Conservation (phyloP, 495 filamentous ascomycete species). For the Aspergillus cavernicola region DNA sequence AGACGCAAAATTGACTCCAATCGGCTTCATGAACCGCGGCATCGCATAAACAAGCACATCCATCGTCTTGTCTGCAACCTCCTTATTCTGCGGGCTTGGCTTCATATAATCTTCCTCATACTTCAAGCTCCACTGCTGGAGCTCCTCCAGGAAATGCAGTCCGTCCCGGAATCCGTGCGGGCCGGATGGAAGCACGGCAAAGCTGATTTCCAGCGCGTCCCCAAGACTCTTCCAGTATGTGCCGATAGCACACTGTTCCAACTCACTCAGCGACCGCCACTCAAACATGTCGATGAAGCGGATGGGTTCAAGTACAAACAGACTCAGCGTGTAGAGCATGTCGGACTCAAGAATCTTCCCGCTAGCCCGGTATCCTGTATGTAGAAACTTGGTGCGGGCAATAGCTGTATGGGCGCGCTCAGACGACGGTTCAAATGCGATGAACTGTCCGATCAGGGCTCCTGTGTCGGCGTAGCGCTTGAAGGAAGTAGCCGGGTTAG, state of each 20-base stretch:
- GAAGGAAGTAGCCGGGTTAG: conserved; percentile 43
- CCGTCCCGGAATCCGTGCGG: conserved; percentile 51
- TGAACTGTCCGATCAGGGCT: conserved; percentile 54
- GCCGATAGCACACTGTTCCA: conserved; percentile 59
- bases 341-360: conserved; percentile 61
- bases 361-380: conserved; percentile 50
- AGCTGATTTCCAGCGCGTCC: conserved; percentile 57
- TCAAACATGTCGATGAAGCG: conserved; percentile 54
- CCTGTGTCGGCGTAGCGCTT: conserved; percentile 64
- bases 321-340: conserved; percentile 60
- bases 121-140: conserved; percentile 48
- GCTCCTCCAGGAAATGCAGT: conserved; percentile 57
- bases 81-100: conserved; percentile 48
- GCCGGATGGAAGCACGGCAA: conserved; percentile 32
- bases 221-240: conserved; percentile 63
- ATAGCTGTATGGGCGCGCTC: conserved; percentile 51
- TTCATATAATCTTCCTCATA: conserved; percentile 58
- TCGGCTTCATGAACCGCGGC: conserved; percentile 44
- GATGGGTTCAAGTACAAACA: conserved; percentile 57
- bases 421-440: conserved; percentile 42
- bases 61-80: conserved; percentile 53
- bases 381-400: conserved; percentile 64
- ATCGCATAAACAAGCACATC: conserved; percentile 55
- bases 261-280: conserved; percentile 58
- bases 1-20: conserved; percentile 45